These are phyloP conservation scores for Kazachstania martiniae DNA, from an alignment of 805 yeast species.

Conservation along the genomic window DNA sequence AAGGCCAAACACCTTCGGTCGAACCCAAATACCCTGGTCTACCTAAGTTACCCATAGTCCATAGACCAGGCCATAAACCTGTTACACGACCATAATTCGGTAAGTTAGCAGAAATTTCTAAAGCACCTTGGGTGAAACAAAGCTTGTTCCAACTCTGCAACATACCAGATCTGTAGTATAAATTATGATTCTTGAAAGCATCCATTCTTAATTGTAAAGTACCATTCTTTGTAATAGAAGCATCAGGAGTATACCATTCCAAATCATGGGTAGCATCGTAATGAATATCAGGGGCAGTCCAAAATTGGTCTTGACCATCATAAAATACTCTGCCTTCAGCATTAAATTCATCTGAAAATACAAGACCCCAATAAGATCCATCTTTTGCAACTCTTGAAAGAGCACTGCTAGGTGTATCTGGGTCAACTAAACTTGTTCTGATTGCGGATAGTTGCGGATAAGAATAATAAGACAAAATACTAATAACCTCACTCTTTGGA, in stretches of 20 bases:
- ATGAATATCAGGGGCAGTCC: constrained; percentile 74
- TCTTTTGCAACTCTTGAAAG: constrained; percentile 39
- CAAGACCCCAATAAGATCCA: constrained; percentile 65
- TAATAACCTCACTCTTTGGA: constrained; percentile 17
- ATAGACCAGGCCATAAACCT: constrained; percentile 94
- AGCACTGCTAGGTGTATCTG: constrained; percentile 49
- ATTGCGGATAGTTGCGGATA: constrained; percentile 45
- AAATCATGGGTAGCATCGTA: constrained; percentile 83
- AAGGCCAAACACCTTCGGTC: constrained; percentile 94
- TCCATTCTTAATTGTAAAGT: constrained; percentile 61
- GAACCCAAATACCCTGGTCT: constrained; percentile 84
- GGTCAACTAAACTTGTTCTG: constrained; percentile 44
- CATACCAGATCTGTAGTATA: constrained; percentile 85
- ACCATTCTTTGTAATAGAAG: constrained; percentile 67
- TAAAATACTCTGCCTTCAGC: constrained; percentile 85
- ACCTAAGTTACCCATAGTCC: constrained; percentile 90
- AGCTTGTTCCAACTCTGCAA: constrained; percentile 84
- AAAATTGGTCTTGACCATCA: constrained; percentile 84
- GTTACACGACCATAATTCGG: constrained; percentile 70
- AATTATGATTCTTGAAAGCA: constrained; percentile 67
- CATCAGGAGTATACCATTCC: constrained; percentile 95
- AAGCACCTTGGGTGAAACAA: constrained; percentile 75
- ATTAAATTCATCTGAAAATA: constrained; percentile 85
- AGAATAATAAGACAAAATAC: constrained; percentile 35
- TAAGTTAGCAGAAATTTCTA: constrained; percentile 66